These are phyloP conservation scores for Hymenoscyphus linearis DNA, from an alignment of 2,329 filamentous ascomycete species.

Conservation along the genomic window DNA sequence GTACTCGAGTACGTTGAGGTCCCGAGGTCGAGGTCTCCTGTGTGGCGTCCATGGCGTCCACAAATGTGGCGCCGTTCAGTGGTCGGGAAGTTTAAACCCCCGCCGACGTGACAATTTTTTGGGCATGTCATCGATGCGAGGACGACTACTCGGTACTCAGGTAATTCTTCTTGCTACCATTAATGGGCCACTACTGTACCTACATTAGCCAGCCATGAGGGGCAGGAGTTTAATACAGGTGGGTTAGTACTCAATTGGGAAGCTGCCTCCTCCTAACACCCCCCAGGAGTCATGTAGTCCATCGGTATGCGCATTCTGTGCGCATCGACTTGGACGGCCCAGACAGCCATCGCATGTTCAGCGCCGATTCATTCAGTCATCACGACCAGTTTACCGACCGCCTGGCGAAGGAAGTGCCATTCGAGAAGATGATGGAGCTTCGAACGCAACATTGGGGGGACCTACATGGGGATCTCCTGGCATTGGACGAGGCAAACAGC, in stretches of 20 bases:
- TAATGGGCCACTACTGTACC: too few relatives aligned
- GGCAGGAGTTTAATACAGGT: slow-evolving; percentile 29
- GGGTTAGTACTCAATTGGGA: not conserved
- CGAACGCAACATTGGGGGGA: not conserved
- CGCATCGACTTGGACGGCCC: slow-evolving; percentile 29
- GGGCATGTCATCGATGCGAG: not conserved
- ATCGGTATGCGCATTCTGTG: slow-evolving; percentile 32
- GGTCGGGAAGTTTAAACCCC: not conserved
- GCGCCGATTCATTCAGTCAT: slow-evolving; percentile 31
- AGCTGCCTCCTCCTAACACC: slow-evolving; percentile 1
- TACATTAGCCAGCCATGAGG: slow-evolving; percentile 25
- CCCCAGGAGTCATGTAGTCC: slow-evolving; percentile 25
- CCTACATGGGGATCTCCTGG: slow-evolving; percentile 16
- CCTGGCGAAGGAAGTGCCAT: slow-evolving; percentile 19
- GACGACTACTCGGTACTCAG: too few relatives aligned
- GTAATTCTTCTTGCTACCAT: not conserved
- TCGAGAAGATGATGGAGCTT: slow-evolving; percentile 6
- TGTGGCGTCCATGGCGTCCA: too few relatives aligned
- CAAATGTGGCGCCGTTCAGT: not conserved
- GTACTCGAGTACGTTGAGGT: not conserved
- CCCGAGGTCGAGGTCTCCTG: too few relatives aligned
- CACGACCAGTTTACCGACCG: slow-evolving; percentile 23
- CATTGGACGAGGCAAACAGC: slow-evolving; percentile 4
- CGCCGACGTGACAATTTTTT: not conserved
- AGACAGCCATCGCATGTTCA: slow-evolving; percentile 28